These are phyloP conservation scores for Cyclospora cayetanensis DNA, from an alignment of 169 alveolate species.

Conservation along the genomic window DNA sequence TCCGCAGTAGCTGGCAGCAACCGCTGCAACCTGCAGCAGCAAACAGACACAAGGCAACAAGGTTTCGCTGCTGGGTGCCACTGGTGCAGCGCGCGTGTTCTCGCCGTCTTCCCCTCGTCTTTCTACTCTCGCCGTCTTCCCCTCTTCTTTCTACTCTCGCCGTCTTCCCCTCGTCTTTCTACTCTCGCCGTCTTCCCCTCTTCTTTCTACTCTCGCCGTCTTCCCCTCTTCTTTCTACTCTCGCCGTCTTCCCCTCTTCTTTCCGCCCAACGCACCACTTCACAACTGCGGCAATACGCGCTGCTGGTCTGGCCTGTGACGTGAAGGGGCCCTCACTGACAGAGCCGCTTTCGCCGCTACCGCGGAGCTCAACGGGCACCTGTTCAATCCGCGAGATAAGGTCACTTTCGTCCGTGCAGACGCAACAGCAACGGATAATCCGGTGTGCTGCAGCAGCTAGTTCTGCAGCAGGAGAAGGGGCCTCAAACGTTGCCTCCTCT, in stretches of 20 bases:
- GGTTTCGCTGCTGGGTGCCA: background rate
- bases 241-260: too few species aligned
- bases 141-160: too few species aligned
- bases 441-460: slow-evolving; percentile 61
- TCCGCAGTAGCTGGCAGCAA: slow-evolving; percentile 35
- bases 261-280: background rate
- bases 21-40: slow-evolving; percentile 63
- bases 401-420: slow-evolving; percentile 49
- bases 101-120: too few species aligned
- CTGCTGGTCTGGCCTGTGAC: background rate
- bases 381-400: background rate
- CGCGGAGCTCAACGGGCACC: background rate
- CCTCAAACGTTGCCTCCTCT: background rate
- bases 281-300: slow-evolving; percentile 28
- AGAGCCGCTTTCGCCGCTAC: slow-evolving; percentile 37
- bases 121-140: too few species aligned
- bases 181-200: too few species aligned
- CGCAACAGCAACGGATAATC: background rate
- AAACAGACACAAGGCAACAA: background rate
- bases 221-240: too few species aligned
- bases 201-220: too few species aligned
- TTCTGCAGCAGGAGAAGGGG: slow-evolving; percentile 28
- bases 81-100: too few species aligned
- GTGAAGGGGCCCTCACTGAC: background rate
- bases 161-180: too few species aligned